These are phyloP conservation scores for Tilletia setariae DNA, from an alignment of 1,284 basidiomycete genomes.

Conservation along the genomic window DNA sequence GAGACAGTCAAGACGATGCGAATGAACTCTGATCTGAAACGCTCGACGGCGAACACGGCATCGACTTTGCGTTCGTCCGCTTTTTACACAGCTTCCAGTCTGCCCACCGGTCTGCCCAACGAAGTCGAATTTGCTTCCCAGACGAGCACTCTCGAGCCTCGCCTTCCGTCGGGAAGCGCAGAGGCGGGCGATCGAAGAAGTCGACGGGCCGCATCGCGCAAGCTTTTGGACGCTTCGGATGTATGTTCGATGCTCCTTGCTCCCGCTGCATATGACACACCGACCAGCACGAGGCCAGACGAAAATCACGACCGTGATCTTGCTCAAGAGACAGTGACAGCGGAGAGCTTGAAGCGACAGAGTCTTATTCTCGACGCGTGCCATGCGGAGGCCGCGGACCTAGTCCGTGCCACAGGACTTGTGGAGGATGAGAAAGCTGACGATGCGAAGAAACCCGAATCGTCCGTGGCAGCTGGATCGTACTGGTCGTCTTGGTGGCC, in stretches of 20 bases:
- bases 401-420: not conserved
- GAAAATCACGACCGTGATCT: not conserved
- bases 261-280: not conserved
- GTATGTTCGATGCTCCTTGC: constrained; percentile 10
- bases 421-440: not conserved
- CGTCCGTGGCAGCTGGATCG: not conserved
- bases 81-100: too few species aligned
- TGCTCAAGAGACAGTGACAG: not conserved
- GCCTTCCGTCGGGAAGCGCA: not conserved
- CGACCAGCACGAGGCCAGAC: not conserved
- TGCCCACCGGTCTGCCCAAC: not conserved
- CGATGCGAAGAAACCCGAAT: not conserved
- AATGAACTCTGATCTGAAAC: not conserved
- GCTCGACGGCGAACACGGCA: not conserved
- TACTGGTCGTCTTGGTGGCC: not conserved
- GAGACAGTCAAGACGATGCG: not conserved
- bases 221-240: not conserved
- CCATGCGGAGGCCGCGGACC: not conserved
- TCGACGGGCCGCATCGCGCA: not conserved
- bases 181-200: not conserved
- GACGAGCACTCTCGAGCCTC: not conserved
- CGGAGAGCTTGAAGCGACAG: not conserved
- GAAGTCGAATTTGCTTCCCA: not conserved
- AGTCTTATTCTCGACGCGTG: constrained; percentile 2
- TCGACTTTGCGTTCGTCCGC: not conserved